These are phyloP conservation scores for Digitaria exilis DNA, from an alignment of 202 grass and related monocot species.

Conservation along the genomic window DNA sequence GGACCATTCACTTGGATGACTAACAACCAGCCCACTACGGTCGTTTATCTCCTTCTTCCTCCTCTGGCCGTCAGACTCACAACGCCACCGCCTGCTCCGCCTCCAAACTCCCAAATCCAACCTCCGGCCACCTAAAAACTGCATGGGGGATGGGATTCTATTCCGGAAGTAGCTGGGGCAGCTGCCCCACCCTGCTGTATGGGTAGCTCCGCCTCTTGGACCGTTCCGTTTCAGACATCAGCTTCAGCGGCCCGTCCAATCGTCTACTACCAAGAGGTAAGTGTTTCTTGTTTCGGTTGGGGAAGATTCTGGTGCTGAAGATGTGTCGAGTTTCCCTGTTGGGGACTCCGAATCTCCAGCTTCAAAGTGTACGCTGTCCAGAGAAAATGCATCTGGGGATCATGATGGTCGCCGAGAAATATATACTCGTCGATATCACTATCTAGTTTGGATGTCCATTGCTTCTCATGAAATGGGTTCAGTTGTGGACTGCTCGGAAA, in stretches of 20 bases:
- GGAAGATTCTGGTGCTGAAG: conserved; percentile 18
- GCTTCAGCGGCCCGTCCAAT: conserved; percentile 11
- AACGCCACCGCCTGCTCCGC: too few species aligned
- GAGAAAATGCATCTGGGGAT: neutral
- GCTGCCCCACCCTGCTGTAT: too few species aligned
- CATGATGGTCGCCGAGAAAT: conserved; percentile 11
- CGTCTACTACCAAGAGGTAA: conserved; percentile 20
- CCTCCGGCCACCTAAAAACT: too few species aligned
- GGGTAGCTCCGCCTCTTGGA: too few species aligned
- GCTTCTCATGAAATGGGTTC: neutral
- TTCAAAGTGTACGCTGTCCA: conserved; percentile 1
- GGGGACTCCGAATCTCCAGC: neutral
- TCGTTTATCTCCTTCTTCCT: too few species aligned
- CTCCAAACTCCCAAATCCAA: too few species aligned
- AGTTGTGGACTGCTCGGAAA: neutral
- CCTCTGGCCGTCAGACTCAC: too few species aligned
- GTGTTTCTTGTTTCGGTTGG: neutral
- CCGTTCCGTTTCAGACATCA: conserved; percentile 40
- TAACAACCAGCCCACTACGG: too few species aligned
- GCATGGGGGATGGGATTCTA: too few species aligned
- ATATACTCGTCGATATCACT: neutral
- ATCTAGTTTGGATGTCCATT: neutral
- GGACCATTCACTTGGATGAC: too few species aligned
- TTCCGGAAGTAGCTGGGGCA: too few species aligned
- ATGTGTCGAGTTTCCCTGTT: conserved; percentile 21